These are phyloP conservation scores for Ogataea methylovora DNA, from an alignment of 805 yeast species.

Conservation along the genomic window DNA sequence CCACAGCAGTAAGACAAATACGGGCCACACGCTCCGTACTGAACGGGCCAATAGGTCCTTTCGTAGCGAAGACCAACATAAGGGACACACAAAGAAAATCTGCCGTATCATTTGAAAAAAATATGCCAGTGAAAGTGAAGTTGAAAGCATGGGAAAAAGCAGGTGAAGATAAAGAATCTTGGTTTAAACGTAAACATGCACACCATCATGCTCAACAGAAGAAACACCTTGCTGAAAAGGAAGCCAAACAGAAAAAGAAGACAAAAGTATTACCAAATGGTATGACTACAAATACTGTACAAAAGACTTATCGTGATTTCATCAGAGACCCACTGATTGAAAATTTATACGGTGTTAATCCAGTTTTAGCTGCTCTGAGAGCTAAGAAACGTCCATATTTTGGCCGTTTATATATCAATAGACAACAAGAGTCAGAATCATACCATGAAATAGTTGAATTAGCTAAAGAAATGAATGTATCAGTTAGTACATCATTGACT, in stretches of 20 bases:
- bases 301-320: background rate
- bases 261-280: slow-evolving; percentile 4
- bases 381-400: slow-evolving; percentile 47
- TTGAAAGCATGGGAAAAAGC: slow-evolving; percentile 62
- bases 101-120: slow-evolving; percentile 30
- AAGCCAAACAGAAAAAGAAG: slow-evolving; percentile 11
- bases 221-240: slow-evolving; percentile 15
- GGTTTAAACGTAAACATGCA: slow-evolving; percentile 55
- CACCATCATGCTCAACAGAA: slow-evolving; percentile 54
- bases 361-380: slow-evolving; percentile 64
- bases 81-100: background rate
- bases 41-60: slow-evolving; percentile 22
- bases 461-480: slow-evolving; percentile 35
- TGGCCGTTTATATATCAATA: slow-evolving; percentile 43
- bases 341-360: slow-evolving; percentile 67
- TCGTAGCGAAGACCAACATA: slow-evolving; percentile 7
- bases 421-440: slow-evolving; percentile 21
- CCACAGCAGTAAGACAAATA: no score
- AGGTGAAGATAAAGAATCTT: slow-evolving; percentile 54
- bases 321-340: slow-evolving; percentile 45
- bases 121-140: slow-evolving; percentile 30
- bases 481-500: slow-evolving; percentile 20
- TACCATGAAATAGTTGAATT: slow-evolving; percentile 34
- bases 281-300: no score
- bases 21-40: no score